Base-by-base conservation (phyloP, 495 filamentous ascomycete genomes). In the Immersiella caudata region DNA sequence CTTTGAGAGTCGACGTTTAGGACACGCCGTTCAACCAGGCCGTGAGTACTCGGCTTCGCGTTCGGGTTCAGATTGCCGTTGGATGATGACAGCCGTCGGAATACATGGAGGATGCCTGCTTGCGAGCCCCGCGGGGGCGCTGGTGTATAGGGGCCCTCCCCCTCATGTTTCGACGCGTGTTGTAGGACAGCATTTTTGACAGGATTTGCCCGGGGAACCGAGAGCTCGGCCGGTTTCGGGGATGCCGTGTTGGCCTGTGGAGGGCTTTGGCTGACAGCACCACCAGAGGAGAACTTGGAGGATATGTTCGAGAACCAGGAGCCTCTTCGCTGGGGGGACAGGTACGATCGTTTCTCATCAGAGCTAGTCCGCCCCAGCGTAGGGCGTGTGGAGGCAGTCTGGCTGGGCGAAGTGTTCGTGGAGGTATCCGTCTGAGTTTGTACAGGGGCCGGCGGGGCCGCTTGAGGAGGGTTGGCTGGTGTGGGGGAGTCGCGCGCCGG, bases 251-350 rank as follows among this genome's bases (percentile, higher is more conserved):
- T 74, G 26, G 82, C 73, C 65, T 76, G 78, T 29, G 81, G 78
- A 61, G 82, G 79, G 60, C 76, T 79, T 56, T 75, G 61, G 79
- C 79, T 40, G 82, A 79, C 29, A 77, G 83, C 58, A 71, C 73
- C 25, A 83, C 84, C n/a, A 16, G 87, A 90, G 12, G 92, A 93
- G 79, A 99, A 97, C 73, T 95, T 97, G 66, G 93, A 96, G 68
- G 93, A 96, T 61, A 97, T 84, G 68, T 86, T 96, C 33, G 91
- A 92, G 66, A 99, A 91, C 94, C 94, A 99, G 22, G 93, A 96
- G 50, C 87, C 90, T 65, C 90, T 83, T 64, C 93, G 82, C 61
- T 83, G 80, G 0, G 79, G 74, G 1, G 82, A 68, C 6, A 68
- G 26, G 0, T 56, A 24, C 11, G 65, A 29, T 26, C 66, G 68